A percentile compares a stretch with the other conserved stretches of the same genome.
Conservation (phyloP, 2,329 filamentous ascomycete genomes). For the Drechslerella dactyloides region DNA sequence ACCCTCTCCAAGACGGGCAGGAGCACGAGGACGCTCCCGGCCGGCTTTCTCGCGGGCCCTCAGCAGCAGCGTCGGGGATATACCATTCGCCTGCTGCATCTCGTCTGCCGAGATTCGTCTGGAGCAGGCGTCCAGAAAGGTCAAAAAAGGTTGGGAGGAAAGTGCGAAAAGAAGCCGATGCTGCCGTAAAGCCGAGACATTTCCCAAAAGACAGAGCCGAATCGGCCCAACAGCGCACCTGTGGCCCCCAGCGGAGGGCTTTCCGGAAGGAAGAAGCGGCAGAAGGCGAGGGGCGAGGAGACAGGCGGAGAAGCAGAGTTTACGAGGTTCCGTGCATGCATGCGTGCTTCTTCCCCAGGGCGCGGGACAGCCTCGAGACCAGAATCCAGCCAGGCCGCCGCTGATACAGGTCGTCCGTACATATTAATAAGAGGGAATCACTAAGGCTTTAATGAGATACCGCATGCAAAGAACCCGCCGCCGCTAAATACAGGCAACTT, state of each 20-base stretch:
- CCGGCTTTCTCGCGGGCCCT: neutral
- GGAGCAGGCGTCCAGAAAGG: neutral
- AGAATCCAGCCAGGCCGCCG: neutral
- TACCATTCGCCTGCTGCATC: neutral
- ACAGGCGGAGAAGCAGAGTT: neutral
- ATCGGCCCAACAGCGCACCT: constrained; percentile 48
- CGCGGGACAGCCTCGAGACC: neutral
- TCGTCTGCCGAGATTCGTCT: constrained; percentile 1
- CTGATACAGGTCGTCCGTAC: neutral
- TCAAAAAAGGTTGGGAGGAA: constrained; percentile 10
- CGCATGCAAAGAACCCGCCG: constrained; percentile 29
- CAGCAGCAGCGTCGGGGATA: constrained; percentile 2
- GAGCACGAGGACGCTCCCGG: constrained; percentile 1
- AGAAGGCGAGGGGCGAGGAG: constrained; percentile 9
- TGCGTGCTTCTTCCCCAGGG: neutral
- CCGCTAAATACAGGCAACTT: constrained; percentile 35
- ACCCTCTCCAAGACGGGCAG: constrained; percentile 28
- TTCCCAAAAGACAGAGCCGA: constrained; percentile 50
- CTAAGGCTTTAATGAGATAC: neutral
- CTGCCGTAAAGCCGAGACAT: constrained; percentile 51
- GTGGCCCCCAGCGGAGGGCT: constrained; percentile 10
- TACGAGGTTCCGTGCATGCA: neutral
- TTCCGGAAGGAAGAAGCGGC: constrained; percentile 11
- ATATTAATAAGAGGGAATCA: constrained; percentile 18
- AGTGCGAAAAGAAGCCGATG: constrained; percentile 38